Base-by-base conservation (phyloP, 345 rosid genomes). In the Brassica incana region DNA sequence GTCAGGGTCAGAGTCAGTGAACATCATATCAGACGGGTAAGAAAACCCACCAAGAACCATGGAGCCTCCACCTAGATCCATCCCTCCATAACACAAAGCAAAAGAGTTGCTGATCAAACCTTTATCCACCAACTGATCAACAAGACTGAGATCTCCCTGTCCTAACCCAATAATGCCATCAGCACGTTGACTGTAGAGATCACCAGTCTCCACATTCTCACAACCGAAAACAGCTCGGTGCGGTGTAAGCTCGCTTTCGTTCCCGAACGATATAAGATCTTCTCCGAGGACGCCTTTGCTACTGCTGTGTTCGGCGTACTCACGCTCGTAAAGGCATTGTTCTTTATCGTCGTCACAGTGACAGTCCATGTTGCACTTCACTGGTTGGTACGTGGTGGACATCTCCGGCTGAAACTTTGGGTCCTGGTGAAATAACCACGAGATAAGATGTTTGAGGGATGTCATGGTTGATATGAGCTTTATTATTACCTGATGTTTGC, bases 91-190 rank as follows among this genome's bases (percentile, higher is more conserved):
- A 40, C 48, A 40, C 48, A 40, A 40, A 40, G 4, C 14, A 40
- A 40, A 40, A 40, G 48, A 10, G 48, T 40, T 10, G 48, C 48
- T 89, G 56, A 95, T 93, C 30, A 84, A 88, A 56, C 92, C 88
- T 40, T 40, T 40, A 40, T 40, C 48, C 12, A 40, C 48, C 48
- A 40, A 3, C 48, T 9, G 48, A 40, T 40, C 48, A 63, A 93
- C 85, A 77, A 95, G 79, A 72, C 99, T 93, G 30, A 91, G 89
- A 82, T 93, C 99, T 18, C 98, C 99, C 45, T 88, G 87, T 10
- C 98, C 98, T 85, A 95, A 80, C 75, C 99, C 99, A 77, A 95
- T 93, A 72, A 95, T 95, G 2, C 99, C 98, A 82, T 95, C 98
- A 67, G 98, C 97, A 60, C 86, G 97, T 66, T 95, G 96, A 63